A percentile compares a stretch with the other conserved stretches of the same genome.
Conservation (phyloP, 1,284 basidiomycete species). For the Malassezia arunalokei region DNA sequence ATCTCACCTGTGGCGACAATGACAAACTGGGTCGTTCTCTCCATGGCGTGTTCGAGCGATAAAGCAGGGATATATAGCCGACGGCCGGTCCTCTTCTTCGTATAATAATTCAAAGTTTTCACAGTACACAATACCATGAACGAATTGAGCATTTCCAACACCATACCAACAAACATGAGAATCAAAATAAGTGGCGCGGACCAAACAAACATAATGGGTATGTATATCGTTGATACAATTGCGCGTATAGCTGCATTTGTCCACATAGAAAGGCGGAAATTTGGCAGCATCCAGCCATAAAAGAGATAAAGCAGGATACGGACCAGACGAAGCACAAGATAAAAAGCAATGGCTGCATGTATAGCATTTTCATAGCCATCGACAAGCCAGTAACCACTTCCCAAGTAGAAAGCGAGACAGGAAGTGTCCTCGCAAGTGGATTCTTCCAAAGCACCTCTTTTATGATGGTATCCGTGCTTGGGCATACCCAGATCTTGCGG, state of each 20-base stretch:
- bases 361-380: conserved; percentile 25
- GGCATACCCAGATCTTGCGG: not conserved
- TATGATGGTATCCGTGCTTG: not conserved
- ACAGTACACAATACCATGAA: conserved; percentile 25
- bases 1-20: conserved; percentile 39
- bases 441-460: not conserved
- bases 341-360: conserved; percentile 31
- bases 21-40: conserved; percentile 31
- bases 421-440: not conserved
- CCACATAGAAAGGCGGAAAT: conserved; percentile 36
- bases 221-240: conserved; percentile 26
- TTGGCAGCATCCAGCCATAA: conserved; percentile 35
- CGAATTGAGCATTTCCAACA: conserved; percentile 21
- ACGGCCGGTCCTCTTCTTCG: conserved; percentile 11
- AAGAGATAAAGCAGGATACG: conserved; percentile 25
- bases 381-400: conserved; percentile 27
- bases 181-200: conserved; percentile 19
- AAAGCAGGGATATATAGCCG: conserved; percentile 32
- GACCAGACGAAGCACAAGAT: conserved; percentile 32
- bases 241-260: conserved; percentile 22
- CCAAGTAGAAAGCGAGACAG: conserved; percentile 8
- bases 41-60: conserved; percentile 34
- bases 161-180: conserved; percentile 27
- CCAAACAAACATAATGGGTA: conserved; percentile 25
- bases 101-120: conserved; percentile 20